Base-by-base conservation (phyloP, 140 eudicot species). In the Erigeron philadelphicus region DNA sequence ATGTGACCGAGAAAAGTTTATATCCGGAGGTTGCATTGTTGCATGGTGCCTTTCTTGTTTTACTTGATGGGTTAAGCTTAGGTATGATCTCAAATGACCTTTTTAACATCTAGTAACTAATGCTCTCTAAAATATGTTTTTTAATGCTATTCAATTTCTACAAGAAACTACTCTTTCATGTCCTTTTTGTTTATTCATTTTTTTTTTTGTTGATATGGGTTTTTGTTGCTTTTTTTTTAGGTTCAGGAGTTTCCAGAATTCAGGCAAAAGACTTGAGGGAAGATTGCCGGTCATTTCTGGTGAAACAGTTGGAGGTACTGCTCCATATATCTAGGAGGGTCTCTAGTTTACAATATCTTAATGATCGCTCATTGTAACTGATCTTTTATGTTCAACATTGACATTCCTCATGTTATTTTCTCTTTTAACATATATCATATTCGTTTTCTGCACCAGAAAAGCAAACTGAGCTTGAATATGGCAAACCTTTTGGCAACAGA, bases 31-130 rank as follows among this genome's bases (percentile, higher is more conserved):
- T 64, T 80, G 86, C 95, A 58, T 82, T 87, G 68, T 68, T 89
- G 75, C 99, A 93, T 75, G 99, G 99, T 60, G 88, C 87, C 11
- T 89, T 83, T 71, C 97, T 93, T 66, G 94, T 87, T 73, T 77
- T 93, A 83, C 95, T 93, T 60, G 99, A 93, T 73, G 99, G 99
- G 47, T 72, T 93, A 73, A 89, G 80, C 68, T 87, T 93, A 79
- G 99, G 97, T 91, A 88, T 40, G 45, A 53, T 66, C 76, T 73
- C 35, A 12, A 8, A 21, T 4, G 31, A 47, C 44, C 61, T 19
- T 46, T 47, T 67, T 72, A 12, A 16, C 57, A 55, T 42, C n/a
- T 62, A 16, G 46, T 19, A 66, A 47, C 62, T 58, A 52, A 8
- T 67, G 55, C 15, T 60, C 21, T 50, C 7, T n/a, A 62, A 48